Base-by-base conservation (phyloP, 2,329 filamentous ascomycete genomes). In the Shiraia sp. region DNA sequence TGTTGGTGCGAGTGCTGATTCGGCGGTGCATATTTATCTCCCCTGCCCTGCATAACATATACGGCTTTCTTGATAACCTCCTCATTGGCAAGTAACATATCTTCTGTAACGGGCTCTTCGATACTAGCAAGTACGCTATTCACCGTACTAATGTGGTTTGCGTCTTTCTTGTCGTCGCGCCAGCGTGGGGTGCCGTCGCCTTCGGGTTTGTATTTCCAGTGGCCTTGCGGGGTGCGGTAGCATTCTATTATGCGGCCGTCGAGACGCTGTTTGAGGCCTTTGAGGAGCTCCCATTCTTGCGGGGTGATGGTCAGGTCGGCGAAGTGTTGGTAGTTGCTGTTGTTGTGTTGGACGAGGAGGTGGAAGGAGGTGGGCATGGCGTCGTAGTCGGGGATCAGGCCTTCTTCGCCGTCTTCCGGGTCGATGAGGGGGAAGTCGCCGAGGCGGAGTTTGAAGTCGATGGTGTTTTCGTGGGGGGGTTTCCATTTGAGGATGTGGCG, bases 401-500 rank as follows among this genome's bases (percentile, higher is more conserved):
- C 85, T 13, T 88, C 85, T 24, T 82, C 80, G 32, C 81, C 80
- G 56, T 93, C 65, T 26, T 86, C 81, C 1, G 86, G 86, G 45
- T 88, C 79, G n/a, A 86, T 75, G 0, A 76, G 63, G 0, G 87
- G 87, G 60, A 96, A 97, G 10, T 80, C 77, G 39, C 70, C 74
- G 30, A 99, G 79, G 36, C 81, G 81, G 57, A 97, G 79, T 29
- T 87, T 81, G 68, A 96, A 96, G 68, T 99, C 93, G 55, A 99
- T 83, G 0, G 90, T 95, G 73, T 99, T 99, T 69, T 99, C 93
- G 53, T 88, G 79, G 3, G 90, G 89, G 0, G 92, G 90, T 72
- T 99, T 99, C 93, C 93, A 99, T 70, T 99, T 99, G 27, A 99
- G 76, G 50, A 96, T 99, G 67, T 96, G 86, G 35, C 82, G 82